Conservation (phyloP, 352 stramenopile species). For the Elongisporangium undulatum region DNA sequence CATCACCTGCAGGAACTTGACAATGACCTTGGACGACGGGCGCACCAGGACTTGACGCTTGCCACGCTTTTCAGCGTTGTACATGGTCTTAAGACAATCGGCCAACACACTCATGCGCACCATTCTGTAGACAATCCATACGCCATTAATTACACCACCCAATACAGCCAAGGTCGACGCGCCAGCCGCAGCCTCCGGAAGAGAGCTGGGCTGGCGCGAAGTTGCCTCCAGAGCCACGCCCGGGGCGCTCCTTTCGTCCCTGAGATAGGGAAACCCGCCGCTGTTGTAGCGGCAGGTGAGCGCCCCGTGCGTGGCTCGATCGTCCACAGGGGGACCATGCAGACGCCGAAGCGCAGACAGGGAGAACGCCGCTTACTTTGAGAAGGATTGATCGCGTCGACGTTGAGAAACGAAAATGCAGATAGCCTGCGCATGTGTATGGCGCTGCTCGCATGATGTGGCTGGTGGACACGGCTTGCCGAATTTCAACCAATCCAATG, state of each 20-base stretch:
- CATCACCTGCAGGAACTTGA: conserved; percentile 99
- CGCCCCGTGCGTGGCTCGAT: conserved; percentile 2
- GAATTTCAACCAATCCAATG: not conserved
- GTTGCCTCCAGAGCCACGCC: conserved; percentile 68
- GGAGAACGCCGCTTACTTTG: not conserved
- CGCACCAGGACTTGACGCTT: conserved; percentile 99
- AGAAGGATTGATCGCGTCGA: not conserved
- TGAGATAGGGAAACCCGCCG: conserved; percentile 3
- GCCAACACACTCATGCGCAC: conserved; percentile 99
- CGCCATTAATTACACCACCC: conserved; percentile 43
- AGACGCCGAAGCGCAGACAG: not conserved
- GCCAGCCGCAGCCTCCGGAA: conserved; percentile 10
- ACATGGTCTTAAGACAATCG: conserved; percentile 99
- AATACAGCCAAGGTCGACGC: conserved; percentile 56
- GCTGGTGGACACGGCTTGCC: not conserved
- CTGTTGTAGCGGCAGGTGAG: not conserved
- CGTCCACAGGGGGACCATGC: not conserved
- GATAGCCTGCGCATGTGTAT: not conserved
- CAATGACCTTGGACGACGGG: conserved; percentile 99
- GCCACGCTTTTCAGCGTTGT: conserved; percentile 99
- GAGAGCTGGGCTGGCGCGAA: conserved; percentile 20
- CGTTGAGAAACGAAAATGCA: not conserved
- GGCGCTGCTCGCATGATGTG: not conserved
- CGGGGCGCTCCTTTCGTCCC: conserved; percentile 6
- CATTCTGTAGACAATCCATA: conserved; percentile 85